phyloP scores from a whole-genome alignment of 2,329 filamentous ascomycete species.

The Biscogniauxia marginata region DNA sequence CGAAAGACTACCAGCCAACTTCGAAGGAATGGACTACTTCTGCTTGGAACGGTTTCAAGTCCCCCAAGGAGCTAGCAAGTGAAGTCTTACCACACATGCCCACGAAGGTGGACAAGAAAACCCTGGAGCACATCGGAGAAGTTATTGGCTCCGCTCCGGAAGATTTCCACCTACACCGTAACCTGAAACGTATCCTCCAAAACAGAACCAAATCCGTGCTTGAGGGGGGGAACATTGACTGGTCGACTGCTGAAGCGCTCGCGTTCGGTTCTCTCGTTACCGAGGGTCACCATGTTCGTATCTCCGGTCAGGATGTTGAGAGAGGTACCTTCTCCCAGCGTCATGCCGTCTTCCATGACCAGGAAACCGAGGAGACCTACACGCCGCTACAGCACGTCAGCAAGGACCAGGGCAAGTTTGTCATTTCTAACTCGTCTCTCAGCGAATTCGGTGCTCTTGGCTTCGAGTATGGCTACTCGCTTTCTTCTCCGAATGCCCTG shows the following conservation, averaged over 20 bases:
- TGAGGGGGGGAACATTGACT: constrained; percentile 94
- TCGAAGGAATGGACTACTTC: constrained; percentile 98
- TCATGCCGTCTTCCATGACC: constrained; percentile 95
- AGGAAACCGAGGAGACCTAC: constrained; percentile 89
- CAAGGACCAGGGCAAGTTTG: constrained; percentile 91
- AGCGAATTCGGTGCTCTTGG: constrained; percentile 73
- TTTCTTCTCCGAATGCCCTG: constrained; percentile 93
- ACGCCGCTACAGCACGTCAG: constrained; percentile 87
- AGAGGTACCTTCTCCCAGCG: constrained; percentile 99
- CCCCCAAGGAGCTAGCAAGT: constrained; percentile 92
- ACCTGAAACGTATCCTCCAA: constrained; percentile 91
- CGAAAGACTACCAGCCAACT: constrained; percentile 94
- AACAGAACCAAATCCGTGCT: constrained; percentile 88
- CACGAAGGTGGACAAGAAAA: constrained; percentile 73
- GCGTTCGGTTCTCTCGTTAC: constrained; percentile 88
- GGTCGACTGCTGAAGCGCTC: constrained; percentile 93
- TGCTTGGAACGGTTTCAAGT: constrained; percentile 99
- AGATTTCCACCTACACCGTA: constrained; percentile 85
- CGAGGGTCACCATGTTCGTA: constrained; percentile 95
- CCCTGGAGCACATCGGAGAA: constrained; percentile 77
- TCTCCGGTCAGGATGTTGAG: constrained; percentile 98
- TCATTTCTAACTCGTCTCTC: constrained; percentile 93
- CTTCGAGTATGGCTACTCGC: constrained; percentile 97
- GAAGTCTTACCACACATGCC: constrained; percentile 91
- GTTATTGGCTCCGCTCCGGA: constrained; percentile 78